Evolutionary conservation across 345 rosid species (phyloP).

Genomic region (Erysimum cheiranthoides): DNA sequence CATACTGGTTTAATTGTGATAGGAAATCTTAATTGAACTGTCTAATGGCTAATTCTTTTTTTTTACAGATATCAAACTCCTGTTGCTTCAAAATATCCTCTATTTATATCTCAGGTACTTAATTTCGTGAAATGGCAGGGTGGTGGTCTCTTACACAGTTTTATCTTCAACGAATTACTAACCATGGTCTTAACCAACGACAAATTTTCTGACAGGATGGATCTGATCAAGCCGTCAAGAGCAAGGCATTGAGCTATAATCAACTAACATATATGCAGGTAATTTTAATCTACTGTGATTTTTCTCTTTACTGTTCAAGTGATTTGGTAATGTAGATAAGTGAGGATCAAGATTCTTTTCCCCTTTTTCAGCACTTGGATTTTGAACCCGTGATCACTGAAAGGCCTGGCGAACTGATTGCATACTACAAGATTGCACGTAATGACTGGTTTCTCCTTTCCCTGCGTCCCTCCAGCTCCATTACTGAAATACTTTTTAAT

Average conservation of each 20-base stretch:
- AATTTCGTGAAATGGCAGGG: constrained; percentile 14
- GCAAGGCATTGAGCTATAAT: constrained; percentile 83
- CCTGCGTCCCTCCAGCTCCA: constrained; percentile 35
- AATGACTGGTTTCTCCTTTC: constrained; percentile 47
- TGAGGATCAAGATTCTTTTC: constrained; percentile 11
- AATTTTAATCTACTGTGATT: constrained; percentile 21
- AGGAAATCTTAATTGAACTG: neutral
- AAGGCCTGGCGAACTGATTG: constrained; percentile 91
- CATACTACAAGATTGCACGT: constrained; percentile 95
- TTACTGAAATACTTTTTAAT: constrained; percentile 35
- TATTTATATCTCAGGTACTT: constrained; percentile 90
- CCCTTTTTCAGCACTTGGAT: constrained; percentile 76
- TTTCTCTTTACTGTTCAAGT: constrained; percentile 24
- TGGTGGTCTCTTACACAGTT: constrained; percentile 29
- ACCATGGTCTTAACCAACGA: constrained; percentile 10
- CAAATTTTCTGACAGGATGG: constrained; percentile 68
- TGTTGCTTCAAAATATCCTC: constrained; percentile 82
- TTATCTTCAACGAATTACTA: constrained; percentile 25
- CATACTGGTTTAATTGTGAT: neutral
- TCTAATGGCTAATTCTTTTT: constrained; percentile 33
- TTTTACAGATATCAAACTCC: constrained; percentile 71
- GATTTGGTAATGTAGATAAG: constrained; percentile 28
- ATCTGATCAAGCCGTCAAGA: constrained; percentile 67
- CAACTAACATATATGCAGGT: constrained; percentile 93
- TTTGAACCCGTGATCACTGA: constrained; percentile 73